These are phyloP conservation scores for Yamadazyma diddensiae DNA, from an alignment of 1,139 yeast species.

Conservation along the genomic window DNA sequence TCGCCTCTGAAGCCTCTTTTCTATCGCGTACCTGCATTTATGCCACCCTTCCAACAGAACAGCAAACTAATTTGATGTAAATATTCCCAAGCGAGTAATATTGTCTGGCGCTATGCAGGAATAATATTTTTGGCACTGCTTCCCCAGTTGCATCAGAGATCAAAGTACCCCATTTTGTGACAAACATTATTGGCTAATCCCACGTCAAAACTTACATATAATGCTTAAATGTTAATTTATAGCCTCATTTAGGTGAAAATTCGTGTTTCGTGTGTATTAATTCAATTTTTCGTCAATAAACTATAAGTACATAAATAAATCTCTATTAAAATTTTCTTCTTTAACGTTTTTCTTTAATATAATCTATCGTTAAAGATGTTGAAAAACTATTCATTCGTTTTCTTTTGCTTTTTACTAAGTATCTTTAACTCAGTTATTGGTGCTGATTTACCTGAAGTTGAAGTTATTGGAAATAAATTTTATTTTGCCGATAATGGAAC, in stretches of 20 bases:
- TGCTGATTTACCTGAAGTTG: slow-evolving; percentile 29
- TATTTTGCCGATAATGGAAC: slow-evolving; percentile 44
- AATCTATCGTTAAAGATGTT: slow-evolving; percentile 2
- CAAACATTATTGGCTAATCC: slow-evolving; percentile 3
- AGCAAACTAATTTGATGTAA: slow-evolving; percentile 1
- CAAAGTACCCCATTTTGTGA: neutral
- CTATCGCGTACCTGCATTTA: slow-evolving; percentile 1
- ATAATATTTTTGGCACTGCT: neutral
- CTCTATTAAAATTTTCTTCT: neutral
- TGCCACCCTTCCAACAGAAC: neutral
- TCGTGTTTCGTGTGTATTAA: slow-evolving; percentile 5
- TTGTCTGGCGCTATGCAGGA: neutral
- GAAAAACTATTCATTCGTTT: slow-evolving; percentile 9
- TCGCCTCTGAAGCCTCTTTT: neutral
- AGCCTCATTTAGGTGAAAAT: slow-evolving; percentile 7
- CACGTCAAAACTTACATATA: neutral
- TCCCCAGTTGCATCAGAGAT: neutral
- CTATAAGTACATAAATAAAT: neutral
- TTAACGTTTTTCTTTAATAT: neutral
- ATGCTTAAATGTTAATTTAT: slow-evolving; percentile 6
- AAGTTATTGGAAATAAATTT: slow-evolving; percentile 46
- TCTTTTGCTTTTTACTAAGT: slow-evolving; percentile 7
- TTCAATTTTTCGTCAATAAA: neutral
- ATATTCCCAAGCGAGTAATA: neutral
- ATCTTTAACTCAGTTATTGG: slow-evolving; percentile 5